Base-by-base conservation (phyloP, 2,329 filamentous ascomycete genomes). In the Alternaria longipes region DNA sequence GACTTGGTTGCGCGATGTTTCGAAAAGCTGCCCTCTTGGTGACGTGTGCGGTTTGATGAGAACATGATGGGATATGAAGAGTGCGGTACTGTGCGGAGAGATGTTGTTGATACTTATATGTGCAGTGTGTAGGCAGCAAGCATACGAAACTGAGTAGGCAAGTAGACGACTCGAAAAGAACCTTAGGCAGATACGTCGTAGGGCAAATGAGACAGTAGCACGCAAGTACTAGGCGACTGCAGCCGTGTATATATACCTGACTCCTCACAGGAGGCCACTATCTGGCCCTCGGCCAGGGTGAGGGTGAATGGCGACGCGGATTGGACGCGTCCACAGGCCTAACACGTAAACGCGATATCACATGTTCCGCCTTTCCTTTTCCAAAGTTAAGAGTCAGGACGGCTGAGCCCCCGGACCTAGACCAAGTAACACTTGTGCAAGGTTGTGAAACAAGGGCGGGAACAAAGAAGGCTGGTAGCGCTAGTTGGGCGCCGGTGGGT, bases 1-100 rank as follows among this genome's bases (percentile, higher is more conserved):
- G 76, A 76, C 61, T 79, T 79, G 71, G 70, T 74, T 56, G 77
- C 74, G 60, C 78, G 74, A 64, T 78, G 72, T 68, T 79, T 78
- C 26, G 77, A 79, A 65, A 80, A 75, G 70, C 75, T 79, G 30
- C 73, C 73, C 41, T 74, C 68, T 54, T 66, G 71, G 53, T 74
- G 66, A 59, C 71, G 70, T 54, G 73, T 66, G 68, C 74, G 69
- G 63, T 60, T 66, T 67, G 74, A 76, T 69, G 73, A 73, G 58
- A 79, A 78, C 77, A 79, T 79, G 65, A 63, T 76, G 65, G 45
- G 58, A 11, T 30, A 30, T 5, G 11, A 30, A 30, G 5, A 30
- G 9, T 30, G 28, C 5, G 11, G 28, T 30, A 18, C 56, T 50
- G 44, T 66, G 56, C 52, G 61, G 62, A 69, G 69, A 54, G 62